Conservation (phyloP, 768 basidiomycete genomes). For the Dioszegia hungarica region DNA sequence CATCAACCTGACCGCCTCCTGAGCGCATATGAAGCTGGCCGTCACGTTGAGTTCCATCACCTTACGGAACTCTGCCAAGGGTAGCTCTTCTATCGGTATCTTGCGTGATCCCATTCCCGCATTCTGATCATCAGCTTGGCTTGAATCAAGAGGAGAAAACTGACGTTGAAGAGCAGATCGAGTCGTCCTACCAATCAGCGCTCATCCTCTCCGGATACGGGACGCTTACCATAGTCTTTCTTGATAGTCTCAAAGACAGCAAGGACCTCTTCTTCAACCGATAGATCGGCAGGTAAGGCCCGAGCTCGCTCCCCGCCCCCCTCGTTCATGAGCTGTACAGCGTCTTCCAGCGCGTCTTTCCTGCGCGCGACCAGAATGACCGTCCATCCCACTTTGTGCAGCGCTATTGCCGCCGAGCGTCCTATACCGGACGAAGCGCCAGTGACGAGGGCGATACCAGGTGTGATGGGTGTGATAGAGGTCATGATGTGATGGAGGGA, state of each 20-base stretch:
- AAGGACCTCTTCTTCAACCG: slow-evolving; percentile 59
- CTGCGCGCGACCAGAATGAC: slow-evolving; percentile 64
- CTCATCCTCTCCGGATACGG: too few species aligned
- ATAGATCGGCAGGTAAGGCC: slow-evolving; percentile 61
- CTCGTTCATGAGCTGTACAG: slow-evolving; percentile 51
- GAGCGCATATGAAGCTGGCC: slow-evolving; percentile 69
- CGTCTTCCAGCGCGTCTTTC: slow-evolving; percentile 57
- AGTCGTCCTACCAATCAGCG: slow-evolving; percentile 26
- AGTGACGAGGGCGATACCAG: slow-evolving; percentile 67
- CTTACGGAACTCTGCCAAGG: slow-evolving; percentile 38
- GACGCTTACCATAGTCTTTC: slow-evolving; percentile 55
- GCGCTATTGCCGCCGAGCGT: slow-evolving; percentile 60
- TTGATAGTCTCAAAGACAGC: slow-evolving; percentile 57
- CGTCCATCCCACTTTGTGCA: slow-evolving; percentile 66
- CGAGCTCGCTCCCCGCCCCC: slow-evolving; percentile 13
- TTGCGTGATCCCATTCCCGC: slow-evolving; percentile 60
- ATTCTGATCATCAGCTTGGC: slow-evolving; percentile 54
- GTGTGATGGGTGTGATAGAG: background rate
- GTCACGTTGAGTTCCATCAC: slow-evolving; percentile 67
- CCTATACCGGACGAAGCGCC: slow-evolving; percentile 74
- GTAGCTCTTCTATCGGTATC: slow-evolving; percentile 58
- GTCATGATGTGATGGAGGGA: background rate
- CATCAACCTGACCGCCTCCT: slow-evolving; percentile 68
- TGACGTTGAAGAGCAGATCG: slow-evolving; percentile 73
- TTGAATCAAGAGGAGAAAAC: slow-evolving; percentile 17